These are phyloP conservation scores for Drechmeria coniospora DNA, from an alignment of 2,329 filamentous ascomycete genomes.

Conservation along the genomic window DNA sequence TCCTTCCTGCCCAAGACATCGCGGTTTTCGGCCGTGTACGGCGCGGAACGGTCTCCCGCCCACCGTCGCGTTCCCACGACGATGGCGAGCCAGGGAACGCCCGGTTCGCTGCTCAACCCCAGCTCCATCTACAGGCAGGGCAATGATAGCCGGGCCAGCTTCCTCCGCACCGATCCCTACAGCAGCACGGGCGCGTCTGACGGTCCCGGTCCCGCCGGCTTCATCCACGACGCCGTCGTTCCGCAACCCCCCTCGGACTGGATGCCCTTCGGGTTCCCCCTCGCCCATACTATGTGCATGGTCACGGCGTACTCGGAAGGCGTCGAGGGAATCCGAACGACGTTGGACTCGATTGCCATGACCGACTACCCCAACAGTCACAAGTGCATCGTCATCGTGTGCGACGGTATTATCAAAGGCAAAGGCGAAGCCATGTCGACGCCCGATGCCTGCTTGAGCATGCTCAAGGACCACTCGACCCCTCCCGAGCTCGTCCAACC, in stretches of 20 bases:
- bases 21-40: slow-evolving; percentile 83
- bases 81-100: slow-evolving; percentile 80
- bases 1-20: slow-evolving; percentile 84
- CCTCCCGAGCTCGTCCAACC: slow-evolving; percentile 68
- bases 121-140: slow-evolving; percentile 55
- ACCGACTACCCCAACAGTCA: slow-evolving; percentile 99
- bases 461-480: slow-evolving; percentile 86
- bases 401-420: slow-evolving; percentile 95
- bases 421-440: slow-evolving; percentile 77
- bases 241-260: slow-evolving; percentile 93
- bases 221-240: slow-evolving; percentile 90
- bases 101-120: slow-evolving; percentile 55
- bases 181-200: slow-evolving; percentile 41
- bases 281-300: slow-evolving; percentile 85
- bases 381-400: slow-evolving; percentile 91
- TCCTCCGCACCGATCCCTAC: slow-evolving; percentile 45
- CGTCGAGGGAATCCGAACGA: slow-evolving; percentile 80
- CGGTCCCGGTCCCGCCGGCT: slow-evolving; percentile 72
- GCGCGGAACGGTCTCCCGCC: slow-evolving; percentile 44
- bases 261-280: slow-evolving; percentile 90
- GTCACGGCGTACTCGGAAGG: slow-evolving; percentile 97
- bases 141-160: slow-evolving; percentile 48
- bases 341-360: slow-evolving; percentile 87
- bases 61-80: slow-evolving; percentile 57
- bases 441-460: slow-evolving; percentile 74